Evolutionary conservation across 768 basidiomycete species (phyloP).

Genomic region (Ramaria rubella): DNA sequence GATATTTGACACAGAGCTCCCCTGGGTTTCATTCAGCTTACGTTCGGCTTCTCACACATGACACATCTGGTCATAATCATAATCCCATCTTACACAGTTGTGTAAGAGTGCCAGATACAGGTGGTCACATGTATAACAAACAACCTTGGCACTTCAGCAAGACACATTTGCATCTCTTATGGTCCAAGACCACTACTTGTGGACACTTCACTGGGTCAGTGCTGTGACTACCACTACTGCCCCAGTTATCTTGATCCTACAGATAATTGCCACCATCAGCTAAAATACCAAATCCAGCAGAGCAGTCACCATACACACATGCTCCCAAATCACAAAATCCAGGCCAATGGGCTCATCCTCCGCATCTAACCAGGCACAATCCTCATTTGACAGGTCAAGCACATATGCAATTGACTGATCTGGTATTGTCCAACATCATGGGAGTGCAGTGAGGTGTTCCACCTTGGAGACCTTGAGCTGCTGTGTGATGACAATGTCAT

Average conservation of each 20-base stretch:
- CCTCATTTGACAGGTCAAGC: neutral
- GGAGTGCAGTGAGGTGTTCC: neutral
- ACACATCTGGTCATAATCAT: neutral
- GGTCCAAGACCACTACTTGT: neutral
- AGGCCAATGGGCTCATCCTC: neutral
- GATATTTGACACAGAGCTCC: neutral
- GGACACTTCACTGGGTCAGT: neutral
- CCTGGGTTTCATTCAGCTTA: neutral
- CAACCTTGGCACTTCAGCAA: too few species aligned
- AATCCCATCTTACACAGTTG: neutral
- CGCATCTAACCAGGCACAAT: neutral
- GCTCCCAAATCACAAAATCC: neutral
- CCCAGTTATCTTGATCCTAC: too few species aligned
- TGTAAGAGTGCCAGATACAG: neutral
- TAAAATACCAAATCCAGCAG: neutral
- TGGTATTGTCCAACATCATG: neutral
- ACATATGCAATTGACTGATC: neutral
- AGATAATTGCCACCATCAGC: too few species aligned
- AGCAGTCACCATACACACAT: neutral
- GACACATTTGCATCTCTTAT: neutral
- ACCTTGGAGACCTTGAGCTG: too few species aligned
- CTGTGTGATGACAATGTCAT: neutral
- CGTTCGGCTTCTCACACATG: neutral
- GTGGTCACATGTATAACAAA: neutral
- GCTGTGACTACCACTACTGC: too few species aligned